Percentiles rank a stretch among this genome's conserved stretches.
These are phyloP conservation scores for Triticum aestivum DNA, from an alignment of 176 grass and related monocot genomes.

Conservation along the genomic window DNA sequence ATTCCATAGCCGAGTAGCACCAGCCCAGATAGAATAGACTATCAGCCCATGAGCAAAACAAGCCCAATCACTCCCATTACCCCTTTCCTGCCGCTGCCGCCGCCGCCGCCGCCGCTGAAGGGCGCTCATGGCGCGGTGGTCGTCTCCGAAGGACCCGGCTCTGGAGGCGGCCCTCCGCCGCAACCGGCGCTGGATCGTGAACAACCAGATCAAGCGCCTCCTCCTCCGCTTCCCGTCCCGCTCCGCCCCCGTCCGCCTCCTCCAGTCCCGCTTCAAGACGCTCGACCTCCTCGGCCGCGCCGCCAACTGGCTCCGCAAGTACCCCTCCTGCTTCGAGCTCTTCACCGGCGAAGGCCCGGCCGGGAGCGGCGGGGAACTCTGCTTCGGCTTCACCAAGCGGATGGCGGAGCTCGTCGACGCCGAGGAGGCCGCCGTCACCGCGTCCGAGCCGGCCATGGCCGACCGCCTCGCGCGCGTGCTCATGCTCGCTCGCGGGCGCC, in stretches of 20 bases:
- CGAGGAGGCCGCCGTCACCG: slow-evolving; percentile 54
- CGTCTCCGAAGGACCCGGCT: slow-evolving; percentile 70
- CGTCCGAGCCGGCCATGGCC: slow-evolving; percentile 68
- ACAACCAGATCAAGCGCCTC: slow-evolving; percentile 94
- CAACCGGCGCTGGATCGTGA: slow-evolving; percentile 87
- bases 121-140: slow-evolving; percentile 66
- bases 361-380: slow-evolving; percentile 30
- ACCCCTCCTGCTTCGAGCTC: slow-evolving; percentile 80
- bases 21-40: not conserved
- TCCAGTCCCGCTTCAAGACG: slow-evolving; percentile 77
- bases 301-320: slow-evolving; percentile 93
- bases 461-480: slow-evolving; percentile 65
- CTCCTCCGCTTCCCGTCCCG: slow-evolving; percentile 71
- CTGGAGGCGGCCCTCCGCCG: slow-evolving; percentile 73
- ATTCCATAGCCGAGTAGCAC: too few relatives aligned
- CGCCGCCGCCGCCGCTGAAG: slow-evolving; percentile 1
- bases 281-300: slow-evolving; percentile 81
- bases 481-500: slow-evolving; percentile 66
- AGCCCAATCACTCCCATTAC: not conserved
- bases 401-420: slow-evolving; percentile 69
- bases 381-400: slow-evolving; percentile 82
- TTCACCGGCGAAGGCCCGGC: slow-evolving; percentile 30
- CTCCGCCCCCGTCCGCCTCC: slow-evolving; percentile 61
- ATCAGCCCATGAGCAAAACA: not conserved
- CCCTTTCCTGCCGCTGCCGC: not conserved